Base-by-base conservation (phyloP, 2,329 filamentous ascomycete species). In the Myriosclerotinia curreyana region DNA sequence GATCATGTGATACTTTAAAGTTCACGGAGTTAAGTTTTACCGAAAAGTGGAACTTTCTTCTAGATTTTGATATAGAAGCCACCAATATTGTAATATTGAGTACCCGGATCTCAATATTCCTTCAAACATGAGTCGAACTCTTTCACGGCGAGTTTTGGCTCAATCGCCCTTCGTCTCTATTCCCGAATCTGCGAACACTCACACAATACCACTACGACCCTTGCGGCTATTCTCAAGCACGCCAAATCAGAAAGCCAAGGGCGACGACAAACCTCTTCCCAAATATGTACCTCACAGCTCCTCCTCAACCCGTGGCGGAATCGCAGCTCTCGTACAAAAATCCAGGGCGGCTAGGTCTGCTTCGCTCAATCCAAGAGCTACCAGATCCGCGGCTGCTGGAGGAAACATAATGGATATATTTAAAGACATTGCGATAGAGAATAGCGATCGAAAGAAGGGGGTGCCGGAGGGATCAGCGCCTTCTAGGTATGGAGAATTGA, bases 191-290 rank as follows among this genome's bases (percentile, higher is more conserved):
- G 40, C 59, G 12, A 60, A 64, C 11, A 31, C 60, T 20, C 60
- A 17, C 12, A 68, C 55, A 52, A 9, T 65, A 12, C 53, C 64
- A 22, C 44, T 66, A 60, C 64, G 49, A 68, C 72, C 65, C 66
- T 51, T 73, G 36, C 70, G 73, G 65, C 65, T 69, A 1, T 76
- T 79, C 61, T 78, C 77, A 1, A 72, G 71, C 15, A 72, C 76
- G 20, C 63, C 65, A 46, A 69, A 66, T 40, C 67, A 66, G 66
- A 68, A 66, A 64, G 64, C 70, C 38, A 67, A 68, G 53, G 65
- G 63, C 51, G 64, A 67, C 40, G 51, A 49, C 22, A 55, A 64
- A 31, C 28, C 54, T 31, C 38, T 56, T 51, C 55, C 49, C 34
- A 42, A 59, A 12, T 20, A 38, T 51, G 40, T 40, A 42, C 46